Percentiles rank a stretch among this genome's conserved stretches.
Evolutionary conservation across 1,284 basidiomycete genomes (phyloP).

Genomic region (Cutaneotrichosporon spelunceum): DNA sequence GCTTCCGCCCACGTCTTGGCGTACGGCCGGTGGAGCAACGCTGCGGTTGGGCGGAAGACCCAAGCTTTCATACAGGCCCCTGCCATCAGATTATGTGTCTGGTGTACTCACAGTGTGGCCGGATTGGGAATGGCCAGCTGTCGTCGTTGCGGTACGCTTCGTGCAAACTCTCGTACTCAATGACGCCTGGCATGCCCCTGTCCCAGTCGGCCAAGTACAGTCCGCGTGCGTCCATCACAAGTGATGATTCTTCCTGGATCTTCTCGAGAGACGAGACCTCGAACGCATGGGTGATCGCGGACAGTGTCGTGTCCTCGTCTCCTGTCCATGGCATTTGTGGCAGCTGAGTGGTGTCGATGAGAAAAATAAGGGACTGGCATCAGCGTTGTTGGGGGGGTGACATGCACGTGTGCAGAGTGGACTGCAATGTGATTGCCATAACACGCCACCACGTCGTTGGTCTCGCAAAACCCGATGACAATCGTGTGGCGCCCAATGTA

Average conservation of each 20-base stretch:
- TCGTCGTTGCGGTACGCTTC: neutral
- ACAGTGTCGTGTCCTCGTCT: neutral
- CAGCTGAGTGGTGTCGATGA: neutral
- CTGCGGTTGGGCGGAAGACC: constrained; percentile 6
- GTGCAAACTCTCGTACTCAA: neutral
- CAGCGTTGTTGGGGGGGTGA: neutral
- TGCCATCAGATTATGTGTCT: neutral
- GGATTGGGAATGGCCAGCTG: neutral
- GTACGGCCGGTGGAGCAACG: constrained; percentile 4
- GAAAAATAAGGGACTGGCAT: neutral
- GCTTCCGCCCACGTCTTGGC: neutral
- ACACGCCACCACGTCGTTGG: neutral
- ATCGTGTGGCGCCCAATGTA: neutral
- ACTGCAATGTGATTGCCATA: neutral
- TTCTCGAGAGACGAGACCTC: constrained; percentile 14
- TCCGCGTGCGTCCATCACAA: constrained; percentile 15
- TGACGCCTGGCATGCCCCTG: constrained; percentile 6
- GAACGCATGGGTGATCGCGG: neutral
- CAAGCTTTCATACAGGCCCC: constrained; percentile 14
- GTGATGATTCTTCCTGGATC: neutral
- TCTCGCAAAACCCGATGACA: neutral
- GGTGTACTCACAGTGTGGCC: constrained; percentile 13
- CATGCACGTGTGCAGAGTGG: neutral
- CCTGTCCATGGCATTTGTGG: neutral
- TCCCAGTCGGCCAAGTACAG: constrained; percentile 19